Evolutionary conservation across 2,329 filamentous ascomycete genomes (phyloP).

Genomic region (Nakataea oryzae): DNA sequence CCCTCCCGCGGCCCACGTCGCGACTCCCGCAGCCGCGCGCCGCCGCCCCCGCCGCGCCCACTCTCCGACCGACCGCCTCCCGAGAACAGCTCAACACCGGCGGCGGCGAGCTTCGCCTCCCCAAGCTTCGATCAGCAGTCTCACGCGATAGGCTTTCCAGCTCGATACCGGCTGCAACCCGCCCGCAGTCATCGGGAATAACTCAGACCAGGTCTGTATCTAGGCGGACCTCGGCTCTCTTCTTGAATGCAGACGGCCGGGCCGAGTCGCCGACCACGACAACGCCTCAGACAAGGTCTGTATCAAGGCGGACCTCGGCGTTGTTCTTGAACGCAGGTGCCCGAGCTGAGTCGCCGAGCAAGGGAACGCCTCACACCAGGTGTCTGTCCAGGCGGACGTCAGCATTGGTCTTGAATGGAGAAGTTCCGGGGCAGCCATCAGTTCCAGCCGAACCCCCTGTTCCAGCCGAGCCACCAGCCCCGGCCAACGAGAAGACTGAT

Average conservation of each 20-base stretch:
- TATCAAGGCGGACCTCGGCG: no score
- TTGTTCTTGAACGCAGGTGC: no score
- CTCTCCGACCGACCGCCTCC: slow-evolving; percentile 11
- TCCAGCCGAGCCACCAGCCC: neutral
- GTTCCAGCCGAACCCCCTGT: neutral
- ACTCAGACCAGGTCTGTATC: neutral
- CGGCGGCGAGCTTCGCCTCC: slow-evolving; percentile 22
- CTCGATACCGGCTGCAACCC: slow-evolving; percentile 2
- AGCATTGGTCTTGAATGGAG: no score
- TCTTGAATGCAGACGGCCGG: neutral
- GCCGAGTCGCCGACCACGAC: neutral
- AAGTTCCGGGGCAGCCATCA: no score
- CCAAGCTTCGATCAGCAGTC: slow-evolving; percentile 27
- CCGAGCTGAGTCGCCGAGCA: neutral
- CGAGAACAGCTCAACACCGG: slow-evolving; percentile 9
- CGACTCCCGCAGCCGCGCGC: slow-evolving; percentile 6
- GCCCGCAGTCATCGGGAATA: neutral
- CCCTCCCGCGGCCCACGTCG: slow-evolving; percentile 8
- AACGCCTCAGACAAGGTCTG: no score
- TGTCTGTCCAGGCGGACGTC: no score
- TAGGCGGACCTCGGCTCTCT: neutral
- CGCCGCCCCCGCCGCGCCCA: neutral
- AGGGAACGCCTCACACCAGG: no score
- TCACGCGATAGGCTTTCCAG: slow-evolving; percentile 26
- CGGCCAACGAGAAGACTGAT: neutral